Evolutionary conservation across 1,139 yeast species (phyloP).

Genomic region (Yamadazyma epiphylla): DNA sequence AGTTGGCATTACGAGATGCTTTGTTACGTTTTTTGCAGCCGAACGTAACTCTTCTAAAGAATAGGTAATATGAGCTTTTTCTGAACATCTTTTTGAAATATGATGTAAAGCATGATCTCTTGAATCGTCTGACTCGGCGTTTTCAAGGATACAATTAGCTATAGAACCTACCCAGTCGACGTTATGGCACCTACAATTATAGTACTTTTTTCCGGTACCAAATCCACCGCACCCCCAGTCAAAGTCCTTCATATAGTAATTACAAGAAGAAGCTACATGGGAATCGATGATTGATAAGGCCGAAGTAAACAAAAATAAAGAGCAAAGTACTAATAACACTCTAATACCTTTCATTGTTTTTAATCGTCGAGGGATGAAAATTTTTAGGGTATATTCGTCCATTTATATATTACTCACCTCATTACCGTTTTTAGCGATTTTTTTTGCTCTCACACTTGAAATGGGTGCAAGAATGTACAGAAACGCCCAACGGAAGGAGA

Average conservation of each 20-base stretch:
- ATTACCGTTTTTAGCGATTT: no score
- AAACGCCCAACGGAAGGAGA: no score
- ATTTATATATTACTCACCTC: no score
- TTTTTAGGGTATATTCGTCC: no score
- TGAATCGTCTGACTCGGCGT: slow-evolving; percentile 16
- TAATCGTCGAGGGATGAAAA: no score
- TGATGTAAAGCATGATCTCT: slow-evolving; percentile 32
- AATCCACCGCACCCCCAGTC: slow-evolving; percentile 37
- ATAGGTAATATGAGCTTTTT: slow-evolving; percentile 22
- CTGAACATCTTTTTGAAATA: slow-evolving; percentile 24
- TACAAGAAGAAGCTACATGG: slow-evolving; percentile 34
- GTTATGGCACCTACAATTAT: slow-evolving; percentile 33
- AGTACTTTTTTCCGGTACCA: slow-evolving; percentile 22
- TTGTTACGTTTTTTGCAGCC: slow-evolving; percentile 26
- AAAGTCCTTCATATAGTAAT: slow-evolving; percentile 26
- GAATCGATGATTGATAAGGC: slow-evolving; percentile 22
- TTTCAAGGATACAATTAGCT: slow-evolving; percentile 28
- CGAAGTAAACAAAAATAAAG: background rate
- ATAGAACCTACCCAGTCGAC: slow-evolving; percentile 36
- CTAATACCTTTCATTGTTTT: no score
- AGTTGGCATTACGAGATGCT: slow-evolving; percentile 19
- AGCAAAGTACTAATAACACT: no score
- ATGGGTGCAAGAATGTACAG: no score
- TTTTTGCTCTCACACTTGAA: no score
- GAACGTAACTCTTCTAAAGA: slow-evolving; percentile 22